Evolutionary conservation across 176 grass and related monocot species (phyloP).

Genomic region (Musa schizocarpa): DNA sequence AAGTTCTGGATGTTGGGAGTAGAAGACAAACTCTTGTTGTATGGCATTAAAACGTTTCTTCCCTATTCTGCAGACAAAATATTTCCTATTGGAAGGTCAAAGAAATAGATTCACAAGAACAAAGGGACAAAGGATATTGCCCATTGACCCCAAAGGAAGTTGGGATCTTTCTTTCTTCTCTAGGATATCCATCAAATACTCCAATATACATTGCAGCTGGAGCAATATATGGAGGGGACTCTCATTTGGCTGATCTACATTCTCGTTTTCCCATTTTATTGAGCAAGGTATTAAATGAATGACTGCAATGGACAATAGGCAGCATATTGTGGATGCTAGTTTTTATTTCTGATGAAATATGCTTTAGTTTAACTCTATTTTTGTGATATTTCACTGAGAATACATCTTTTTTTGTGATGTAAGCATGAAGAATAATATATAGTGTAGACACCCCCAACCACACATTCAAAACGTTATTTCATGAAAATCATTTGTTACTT

Average conservation of each 20-base stretch:
- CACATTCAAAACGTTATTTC: too few relatives aligned
- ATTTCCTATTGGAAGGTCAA: conserved; percentile 93
- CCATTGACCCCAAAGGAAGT: conserved; percentile 94
- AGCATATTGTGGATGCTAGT: too few relatives aligned
- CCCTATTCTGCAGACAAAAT: conserved; percentile 59
- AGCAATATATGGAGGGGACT: conserved; percentile 82
- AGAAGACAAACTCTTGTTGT: neutral
- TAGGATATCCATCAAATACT: conserved; percentile 83
- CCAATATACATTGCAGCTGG: conserved; percentile 92
- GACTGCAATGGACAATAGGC: neutral
- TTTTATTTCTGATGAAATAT: too few relatives aligned
- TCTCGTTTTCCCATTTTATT: conserved; percentile 77
- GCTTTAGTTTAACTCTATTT: too few relatives aligned
- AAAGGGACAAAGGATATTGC: conserved; percentile 69
- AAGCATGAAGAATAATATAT: neutral
- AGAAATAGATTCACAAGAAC: conserved; percentile 70
- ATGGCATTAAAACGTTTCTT: neutral
- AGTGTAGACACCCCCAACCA: too few relatives aligned
- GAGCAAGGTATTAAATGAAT: conserved; percentile 51
- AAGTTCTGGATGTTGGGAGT: neutral
- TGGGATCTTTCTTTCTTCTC: conserved; percentile 67
- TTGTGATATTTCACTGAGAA: too few relatives aligned
- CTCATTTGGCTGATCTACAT: conserved; percentile 67
- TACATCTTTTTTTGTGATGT: neutral
- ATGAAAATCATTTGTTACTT: neutral